Base-by-base conservation (phyloP, 306 rosid genomes). In the Macrotyloma uniflorum region DNA sequence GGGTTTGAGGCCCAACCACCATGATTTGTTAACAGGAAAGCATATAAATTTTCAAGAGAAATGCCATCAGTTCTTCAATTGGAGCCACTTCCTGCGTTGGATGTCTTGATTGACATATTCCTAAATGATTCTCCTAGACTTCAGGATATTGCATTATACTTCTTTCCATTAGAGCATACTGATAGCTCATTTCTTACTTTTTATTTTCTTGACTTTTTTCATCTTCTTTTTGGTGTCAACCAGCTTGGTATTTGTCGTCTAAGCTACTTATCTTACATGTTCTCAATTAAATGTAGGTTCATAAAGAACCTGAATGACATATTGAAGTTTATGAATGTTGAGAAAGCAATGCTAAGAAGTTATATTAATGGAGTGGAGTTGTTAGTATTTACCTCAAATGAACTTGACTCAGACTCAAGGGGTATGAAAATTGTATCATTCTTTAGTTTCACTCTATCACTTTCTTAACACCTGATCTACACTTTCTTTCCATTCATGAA, bases 1-100 rank as follows among this genome's bases (percentile, higher is more conserved):
- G 92, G 83, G 63, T 85, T 92, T 70, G 87, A 87, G 79, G 98
- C 92, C 22, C 82, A 80, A 77, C 91, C 91, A 74, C 90, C 97
- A 15, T 80, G 87, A 77, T 33, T 23, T 19, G 84, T 92, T 72
- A 78, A 78, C 47, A 62, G 61, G 43, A 84, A 83, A 80, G 97
- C 87, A 50, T 86, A 78, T 35, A 62, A 76, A 2, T 64, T 86
- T 40, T 80, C 92, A 11, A 32, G 11, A 47, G 75, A 77, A 83
- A 71, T 89, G 87, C 97, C 98, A 54, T 18, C 80, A 11, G 70
- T 82, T 62, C 92, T 94, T 75, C 54, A 75, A 36, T 83, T 83
- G 79, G 68, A 85, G 49, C 61, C 82, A 71, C 67, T 84, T 55
- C 88, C 90, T 70, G 79, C 54, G 23, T 78, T 54, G 77, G 57